Conservation (phyloP, 2,329 filamentous ascomycete genomes). For the Malbranchea zuffiana region DNA sequence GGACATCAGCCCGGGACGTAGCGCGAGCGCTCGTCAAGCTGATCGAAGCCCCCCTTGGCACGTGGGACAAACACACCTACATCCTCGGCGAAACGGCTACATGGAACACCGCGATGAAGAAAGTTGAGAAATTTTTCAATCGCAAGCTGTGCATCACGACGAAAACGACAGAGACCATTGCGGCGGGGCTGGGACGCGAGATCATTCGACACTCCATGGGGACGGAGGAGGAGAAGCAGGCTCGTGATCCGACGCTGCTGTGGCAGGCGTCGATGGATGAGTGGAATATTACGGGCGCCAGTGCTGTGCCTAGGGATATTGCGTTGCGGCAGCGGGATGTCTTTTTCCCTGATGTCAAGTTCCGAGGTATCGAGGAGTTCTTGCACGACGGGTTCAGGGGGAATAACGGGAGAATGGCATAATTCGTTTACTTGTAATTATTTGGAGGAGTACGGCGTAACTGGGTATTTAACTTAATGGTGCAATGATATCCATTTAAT, state of each 20-base stretch:
- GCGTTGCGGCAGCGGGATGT: slow-evolving; percentile 5
- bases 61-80: slow-evolving; percentile 6
- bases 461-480: too few relatives aligned
- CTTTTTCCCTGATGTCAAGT: slow-evolving; percentile 5
- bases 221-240: neutral
- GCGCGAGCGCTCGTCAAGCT: slow-evolving; percentile 12
- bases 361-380: slow-evolving; percentile 1
- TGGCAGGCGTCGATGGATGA: slow-evolving; percentile 3
- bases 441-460: too few relatives aligned
- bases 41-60: neutral
- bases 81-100: slow-evolving; percentile 2
- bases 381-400: slow-evolving; percentile 3
- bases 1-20: slow-evolving; percentile 15
- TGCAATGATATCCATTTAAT: too few relatives aligned
- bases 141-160: neutral
- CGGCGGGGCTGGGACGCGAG: neutral
- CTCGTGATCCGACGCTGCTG: too few relatives aligned
- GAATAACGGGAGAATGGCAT: neutral
- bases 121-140: neutral
- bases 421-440: too few relatives aligned
- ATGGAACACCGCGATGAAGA: slow-evolving; percentile 2
- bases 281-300: slow-evolving; percentile 2
- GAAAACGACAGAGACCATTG: neutral
- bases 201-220: too few relatives aligned
- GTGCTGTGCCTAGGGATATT: slow-evolving; percentile 2